A percentile compares a stretch with the other conserved stretches of the same genome.
Evolutionary conservation across 371 early-diverging fungal species (phyloP).

Genomic region (Choanephora cucurbitarum): DNA sequence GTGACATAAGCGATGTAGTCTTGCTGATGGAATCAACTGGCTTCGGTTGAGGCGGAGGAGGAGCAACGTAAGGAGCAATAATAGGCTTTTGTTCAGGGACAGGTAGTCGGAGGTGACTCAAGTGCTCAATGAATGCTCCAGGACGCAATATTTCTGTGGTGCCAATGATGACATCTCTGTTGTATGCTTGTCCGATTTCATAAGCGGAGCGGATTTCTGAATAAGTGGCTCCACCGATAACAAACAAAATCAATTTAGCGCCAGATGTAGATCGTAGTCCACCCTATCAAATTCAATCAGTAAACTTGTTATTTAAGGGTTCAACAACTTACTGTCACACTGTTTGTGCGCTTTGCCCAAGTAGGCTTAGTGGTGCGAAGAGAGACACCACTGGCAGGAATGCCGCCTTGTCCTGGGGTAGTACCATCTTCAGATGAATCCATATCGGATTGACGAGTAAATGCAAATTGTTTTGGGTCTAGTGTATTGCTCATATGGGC

Average conservation of each 20-base stretch:
- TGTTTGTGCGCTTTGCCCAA: slow-evolving; percentile 38
- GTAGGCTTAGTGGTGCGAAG: slow-evolving; percentile 50
- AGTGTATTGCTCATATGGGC: slow-evolving; percentile 56
- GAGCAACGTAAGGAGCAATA: slow-evolving; percentile 47
- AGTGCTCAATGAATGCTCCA: slow-evolving; percentile 66
- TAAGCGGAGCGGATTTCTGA: slow-evolving; percentile 89
- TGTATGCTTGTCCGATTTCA: slow-evolving; percentile 71
- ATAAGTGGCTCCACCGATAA: slow-evolving; percentile 91
- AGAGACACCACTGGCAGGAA: slow-evolving; percentile 51
- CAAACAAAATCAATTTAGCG: slow-evolving; percentile 68
- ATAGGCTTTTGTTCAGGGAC: slow-evolving; percentile 23
- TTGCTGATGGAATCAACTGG: slow-evolving; percentile 18
- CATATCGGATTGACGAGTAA: slow-evolving; percentile 52
- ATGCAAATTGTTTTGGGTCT: slow-evolving; percentile 58
- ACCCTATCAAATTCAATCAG: slow-evolving; percentile 14
- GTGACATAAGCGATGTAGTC: slow-evolving; percentile 24
- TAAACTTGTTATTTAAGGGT: neutral
- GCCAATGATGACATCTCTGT: slow-evolving; percentile 84
- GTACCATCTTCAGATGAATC: slow-evolving; percentile 43
- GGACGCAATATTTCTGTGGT: slow-evolving; percentile 81
- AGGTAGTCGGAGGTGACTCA: slow-evolving; percentile 48
- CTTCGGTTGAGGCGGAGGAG: slow-evolving; percentile 27
- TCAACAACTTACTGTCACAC: slow-evolving; percentile 15
- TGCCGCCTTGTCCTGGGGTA: slow-evolving; percentile 26
- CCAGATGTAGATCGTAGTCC: slow-evolving; percentile 24